Percentiles rank a stretch among this genome's conserved stretches.
Conservation (phyloP, 352 stramenopile genomes). For the Plasmopara muralis region DNA sequence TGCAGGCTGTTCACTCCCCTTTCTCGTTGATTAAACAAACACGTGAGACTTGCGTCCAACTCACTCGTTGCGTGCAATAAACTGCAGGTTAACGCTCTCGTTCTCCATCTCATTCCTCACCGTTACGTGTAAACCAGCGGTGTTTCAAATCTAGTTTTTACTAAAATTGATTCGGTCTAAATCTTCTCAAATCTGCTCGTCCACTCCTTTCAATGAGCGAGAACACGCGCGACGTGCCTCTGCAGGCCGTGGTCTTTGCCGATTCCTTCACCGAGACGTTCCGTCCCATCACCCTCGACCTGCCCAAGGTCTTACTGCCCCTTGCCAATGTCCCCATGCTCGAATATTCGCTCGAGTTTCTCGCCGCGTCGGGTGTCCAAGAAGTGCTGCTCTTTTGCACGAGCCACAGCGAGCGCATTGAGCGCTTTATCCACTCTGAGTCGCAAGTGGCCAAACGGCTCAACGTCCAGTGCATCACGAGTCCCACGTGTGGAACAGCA, state of each 20-base stretch:
- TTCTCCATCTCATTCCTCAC: too few relatives aligned
- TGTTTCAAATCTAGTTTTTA: too few relatives aligned
- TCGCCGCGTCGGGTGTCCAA: constrained; percentile 89
- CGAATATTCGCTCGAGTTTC: constrained; percentile 96
- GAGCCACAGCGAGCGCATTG: constrained; percentile 77
- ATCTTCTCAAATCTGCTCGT: background rate
- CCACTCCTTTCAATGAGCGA: constrained; percentile 27
- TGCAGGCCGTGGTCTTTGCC: constrained; percentile 96
- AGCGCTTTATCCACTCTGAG: constrained; percentile 69
- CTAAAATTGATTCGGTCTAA: too few relatives aligned
- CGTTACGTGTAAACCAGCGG: too few relatives aligned
- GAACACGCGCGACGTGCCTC: constrained; percentile 86
- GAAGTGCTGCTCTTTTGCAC: constrained; percentile 95
- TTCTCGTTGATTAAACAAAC: too few relatives aligned
- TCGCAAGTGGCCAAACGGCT: constrained; percentile 55
- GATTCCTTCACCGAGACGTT: constrained; percentile 94
- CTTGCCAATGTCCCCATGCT: constrained; percentile 96
- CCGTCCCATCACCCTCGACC: constrained; percentile 82
- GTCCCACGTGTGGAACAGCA: constrained; percentile 81
- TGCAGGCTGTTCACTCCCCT: too few relatives aligned
- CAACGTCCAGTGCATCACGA: constrained; percentile 62
- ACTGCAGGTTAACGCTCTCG: too few relatives aligned
- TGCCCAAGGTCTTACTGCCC: constrained; percentile 92
- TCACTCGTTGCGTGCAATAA: too few relatives aligned
- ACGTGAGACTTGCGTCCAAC: too few relatives aligned